These are phyloP conservation scores for Daldinia grandis DNA, from an alignment of 495 filamentous ascomycete species.

Conservation along the genomic window DNA sequence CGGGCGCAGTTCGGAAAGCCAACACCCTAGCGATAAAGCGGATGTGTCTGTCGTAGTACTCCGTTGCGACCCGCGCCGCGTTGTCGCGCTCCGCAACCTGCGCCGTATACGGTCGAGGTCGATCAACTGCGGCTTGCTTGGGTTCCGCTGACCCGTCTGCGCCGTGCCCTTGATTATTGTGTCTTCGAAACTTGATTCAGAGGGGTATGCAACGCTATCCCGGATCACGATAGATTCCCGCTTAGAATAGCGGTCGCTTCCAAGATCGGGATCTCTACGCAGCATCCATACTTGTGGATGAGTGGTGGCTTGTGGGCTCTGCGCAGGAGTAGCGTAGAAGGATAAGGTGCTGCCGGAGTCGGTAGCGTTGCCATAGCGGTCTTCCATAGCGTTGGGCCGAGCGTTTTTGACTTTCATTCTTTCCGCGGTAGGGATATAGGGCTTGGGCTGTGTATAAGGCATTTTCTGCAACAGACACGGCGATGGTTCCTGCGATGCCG, in stretches of 20 bases:
- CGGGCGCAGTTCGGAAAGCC: background rate
- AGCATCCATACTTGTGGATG: conserved; percentile 16
- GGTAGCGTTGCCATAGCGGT: background rate
- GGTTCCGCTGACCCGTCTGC: conserved; percentile 3
- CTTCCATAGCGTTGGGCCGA: conserved; percentile 9
- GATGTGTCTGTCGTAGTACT: background rate
- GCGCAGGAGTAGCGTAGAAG: background rate
- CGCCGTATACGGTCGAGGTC: conserved; percentile 14
- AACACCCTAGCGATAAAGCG: background rate
- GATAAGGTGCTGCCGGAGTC: conserved; percentile 1
- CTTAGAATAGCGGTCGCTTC: background rate
- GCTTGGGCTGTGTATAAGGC: background rate
- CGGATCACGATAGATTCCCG: conserved; percentile 22
- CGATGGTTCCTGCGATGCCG: background rate
- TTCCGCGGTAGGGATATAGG: background rate
- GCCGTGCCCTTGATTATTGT: conserved; percentile 27
- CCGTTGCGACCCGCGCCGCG: background rate
- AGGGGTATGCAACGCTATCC: conserved; percentile 28
- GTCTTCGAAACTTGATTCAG: conserved; percentile 25
- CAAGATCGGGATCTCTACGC: conserved; percentile 5
- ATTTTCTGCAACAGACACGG: background rate
- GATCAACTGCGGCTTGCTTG: conserved; percentile 23
- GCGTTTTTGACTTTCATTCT: background rate
- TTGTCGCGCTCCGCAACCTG: background rate
- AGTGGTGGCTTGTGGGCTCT: background rate